A percentile compares a stretch with the other conserved stretches of the same genome.
Evolutionary conservation across 2,329 filamentous ascomycete genomes (phyloP).

Genomic region (Oidium heveae): DNA sequence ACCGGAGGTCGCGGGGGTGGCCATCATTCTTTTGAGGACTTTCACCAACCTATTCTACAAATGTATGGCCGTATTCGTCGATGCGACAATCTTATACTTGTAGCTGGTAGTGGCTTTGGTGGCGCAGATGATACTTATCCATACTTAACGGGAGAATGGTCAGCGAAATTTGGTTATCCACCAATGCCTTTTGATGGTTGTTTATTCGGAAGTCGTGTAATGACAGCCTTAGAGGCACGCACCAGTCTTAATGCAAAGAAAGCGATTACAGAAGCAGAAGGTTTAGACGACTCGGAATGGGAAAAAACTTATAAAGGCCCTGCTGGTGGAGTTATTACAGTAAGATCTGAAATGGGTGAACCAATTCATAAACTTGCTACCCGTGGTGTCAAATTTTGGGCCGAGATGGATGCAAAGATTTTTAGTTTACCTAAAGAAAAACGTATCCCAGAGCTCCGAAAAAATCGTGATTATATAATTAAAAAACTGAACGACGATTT

Average conservation of each 20-base stretch:
- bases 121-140: slow-evolving; percentile 77
- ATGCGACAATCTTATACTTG: slow-evolving; percentile 63
- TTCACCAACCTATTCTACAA: slow-evolving; percentile 72
- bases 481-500: slow-evolving; percentile 89
- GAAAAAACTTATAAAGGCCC: slow-evolving; percentile 82
- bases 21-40: slow-evolving; percentile 87
- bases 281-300: slow-evolving; percentile 63
- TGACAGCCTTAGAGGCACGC: slow-evolving; percentile 80
- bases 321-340: slow-evolving; percentile 83
- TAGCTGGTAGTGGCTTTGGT: slow-evolving; percentile 81
- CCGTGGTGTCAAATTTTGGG: slow-evolving; percentile 87
- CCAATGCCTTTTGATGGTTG: slow-evolving; percentile 88
- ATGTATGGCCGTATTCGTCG: slow-evolving; percentile 80
- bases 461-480: slow-evolving; percentile 76
- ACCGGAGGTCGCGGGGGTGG: slow-evolving; percentile 83
- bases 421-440: slow-evolving; percentile 86
- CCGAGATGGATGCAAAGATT: slow-evolving; percentile 97
- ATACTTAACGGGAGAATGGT: slow-evolving; percentile 75
- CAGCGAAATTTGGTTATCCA: slow-evolving; percentile 64
- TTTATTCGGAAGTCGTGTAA: slow-evolving; percentile 77
- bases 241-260: slow-evolving; percentile 74
- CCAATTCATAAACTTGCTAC: slow-evolving; percentile 98
- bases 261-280: slow-evolving; percentile 66
- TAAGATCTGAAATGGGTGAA: slow-evolving; percentile 96
- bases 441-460: slow-evolving; percentile 65